Evolutionary conservation across 2,329 filamentous ascomycete genomes (phyloP).

Genomic region (Amesomyces nigricolor): DNA sequence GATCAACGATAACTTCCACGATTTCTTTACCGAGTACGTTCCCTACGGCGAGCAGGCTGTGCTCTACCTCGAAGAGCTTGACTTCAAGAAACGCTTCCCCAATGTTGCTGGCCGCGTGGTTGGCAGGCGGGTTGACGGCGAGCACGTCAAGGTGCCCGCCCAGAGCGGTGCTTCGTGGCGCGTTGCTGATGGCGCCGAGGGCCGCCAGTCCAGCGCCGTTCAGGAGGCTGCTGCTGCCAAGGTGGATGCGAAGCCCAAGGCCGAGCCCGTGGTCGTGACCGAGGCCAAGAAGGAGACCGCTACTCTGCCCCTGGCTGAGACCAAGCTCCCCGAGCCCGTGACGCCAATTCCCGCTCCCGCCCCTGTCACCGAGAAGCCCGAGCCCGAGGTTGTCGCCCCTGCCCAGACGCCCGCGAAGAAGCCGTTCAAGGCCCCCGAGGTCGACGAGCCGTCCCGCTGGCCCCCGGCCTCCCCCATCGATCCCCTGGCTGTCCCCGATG

Average conservation of each 20-base stretch:
- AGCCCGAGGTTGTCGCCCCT: constrained; percentile 2
- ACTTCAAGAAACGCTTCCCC: constrained; percentile 81
- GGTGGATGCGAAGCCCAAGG: constrained; percentile 28
- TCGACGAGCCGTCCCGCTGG: constrained; percentile 59
- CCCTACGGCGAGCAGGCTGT: constrained; percentile 93
- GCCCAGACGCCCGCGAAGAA: constrained; percentile 26
- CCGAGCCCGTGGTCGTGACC: constrained; percentile 14
- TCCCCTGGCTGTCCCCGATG: constrained; percentile 67
- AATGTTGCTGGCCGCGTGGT: constrained; percentile 40
- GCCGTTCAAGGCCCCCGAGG: constrained; percentile 51
- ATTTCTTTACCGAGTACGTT: constrained; percentile 94
- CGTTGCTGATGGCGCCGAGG: constrained; percentile 58
- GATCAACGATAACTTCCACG: constrained; percentile 95
- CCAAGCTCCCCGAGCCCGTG: constrained; percentile 27
- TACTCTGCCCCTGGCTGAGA: constrained; percentile 31
- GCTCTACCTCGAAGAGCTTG: constrained; percentile 89
- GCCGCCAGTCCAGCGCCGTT: constrained; percentile 59
- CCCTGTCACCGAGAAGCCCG: constrained; percentile 20
- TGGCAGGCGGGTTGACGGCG: constrained; percentile 53
- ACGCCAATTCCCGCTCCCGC: constrained; percentile 23
- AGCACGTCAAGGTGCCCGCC: constrained; percentile 75
- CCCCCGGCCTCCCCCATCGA: constrained; percentile 68
- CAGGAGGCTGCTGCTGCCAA: constrained; percentile 29
- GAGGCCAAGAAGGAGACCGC: constrained; percentile 24
- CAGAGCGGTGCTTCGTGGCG: constrained; percentile 82